Base-by-base conservation (phyloP, 2,329 filamentous ascomycete species). In the Cordyceps cateniannulata region DNA sequence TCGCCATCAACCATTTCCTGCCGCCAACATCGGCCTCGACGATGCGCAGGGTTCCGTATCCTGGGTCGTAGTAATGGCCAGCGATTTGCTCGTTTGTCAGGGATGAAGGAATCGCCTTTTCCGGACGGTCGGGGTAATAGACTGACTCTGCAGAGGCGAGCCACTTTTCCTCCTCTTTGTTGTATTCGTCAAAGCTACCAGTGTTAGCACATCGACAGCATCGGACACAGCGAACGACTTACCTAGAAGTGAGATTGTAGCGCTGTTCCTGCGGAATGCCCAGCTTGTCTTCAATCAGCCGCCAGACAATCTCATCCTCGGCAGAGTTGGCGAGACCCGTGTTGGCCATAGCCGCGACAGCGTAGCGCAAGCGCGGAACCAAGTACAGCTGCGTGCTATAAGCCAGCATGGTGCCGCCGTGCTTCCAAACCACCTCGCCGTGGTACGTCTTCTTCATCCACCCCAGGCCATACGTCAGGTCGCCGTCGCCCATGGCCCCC, bases 371-470 rank as follows among this genome's bases (percentile, higher is more conserved):
- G 4, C 49, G 40, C 2, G 49, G 49, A 20, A 60, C 25, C 49
- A 22, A 27, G 29, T 60, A 60, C 18, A 53, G 32, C 32, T 58
- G 45, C 10, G 59, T 55, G 22, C 50, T 55, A 14, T 60, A 60
- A 2, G 42, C 44, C 6, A 42, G 1, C 44, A 48, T 40, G 1
- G 42, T 49, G 10, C 59, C 51, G 24, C 50, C 50, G 7, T 60
- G 59, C 50, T 49, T 55, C 14, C 27, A 55, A 2, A 60, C 59
- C 8, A 55, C 44, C 22, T 60, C 51, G 27, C 59, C 59, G 32
- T 60, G 59, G 29, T 55, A 44, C 10, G 51, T 60, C 24, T 54
- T 60, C 42, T 55, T 54, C 44, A 55, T 49, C 44, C 59, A 60
- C 3, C 20, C 59, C 14, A 60, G 50, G 2, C 59, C 59, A 22